These are phyloP conservation scores for Litsea cubeba DNA, from an alignment of 164 flowering plant genomes.

Conservation along the genomic window DNA sequence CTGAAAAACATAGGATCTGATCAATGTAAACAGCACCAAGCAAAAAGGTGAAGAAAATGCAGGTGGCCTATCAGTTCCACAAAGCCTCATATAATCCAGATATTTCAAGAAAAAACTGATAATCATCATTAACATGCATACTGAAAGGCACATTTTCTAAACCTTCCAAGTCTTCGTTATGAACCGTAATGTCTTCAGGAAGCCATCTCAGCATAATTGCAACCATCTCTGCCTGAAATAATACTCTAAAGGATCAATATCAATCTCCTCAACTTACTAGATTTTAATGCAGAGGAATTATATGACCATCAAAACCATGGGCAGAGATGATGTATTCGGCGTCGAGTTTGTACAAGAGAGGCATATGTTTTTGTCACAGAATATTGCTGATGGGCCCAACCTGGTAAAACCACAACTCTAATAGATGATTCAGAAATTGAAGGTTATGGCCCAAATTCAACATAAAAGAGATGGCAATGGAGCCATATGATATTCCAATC, in stretches of 20 bases:
- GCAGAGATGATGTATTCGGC: no score
- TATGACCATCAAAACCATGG: background rate
- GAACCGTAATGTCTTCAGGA: constrained; percentile 99
- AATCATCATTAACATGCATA: background rate
- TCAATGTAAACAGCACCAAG: constrained; percentile 7
- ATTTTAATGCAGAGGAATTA: background rate
- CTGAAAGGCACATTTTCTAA: background rate
- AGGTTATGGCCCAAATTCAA: background rate
- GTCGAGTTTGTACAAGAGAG: background rate
- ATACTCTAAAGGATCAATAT: background rate
- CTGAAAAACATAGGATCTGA: constrained; percentile 32
- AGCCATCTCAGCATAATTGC: constrained; percentile 95
- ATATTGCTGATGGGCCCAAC: background rate
- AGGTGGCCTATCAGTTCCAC: background rate
- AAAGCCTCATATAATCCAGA: background rate
- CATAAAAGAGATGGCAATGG: background rate
- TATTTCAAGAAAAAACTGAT: background rate
- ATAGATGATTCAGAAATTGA: background rate
- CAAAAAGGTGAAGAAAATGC: constrained; percentile 3
- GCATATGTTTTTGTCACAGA: background rate
- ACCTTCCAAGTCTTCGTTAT: constrained; percentile 99
- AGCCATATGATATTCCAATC: background rate
- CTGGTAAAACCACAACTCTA: background rate
- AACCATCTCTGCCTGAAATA: constrained; percentile 86
- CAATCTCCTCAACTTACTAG: background rate